Base-by-base conservation (phyloP, 495 filamentous ascomycete genomes). In the Tuber umbilicatum region DNA sequence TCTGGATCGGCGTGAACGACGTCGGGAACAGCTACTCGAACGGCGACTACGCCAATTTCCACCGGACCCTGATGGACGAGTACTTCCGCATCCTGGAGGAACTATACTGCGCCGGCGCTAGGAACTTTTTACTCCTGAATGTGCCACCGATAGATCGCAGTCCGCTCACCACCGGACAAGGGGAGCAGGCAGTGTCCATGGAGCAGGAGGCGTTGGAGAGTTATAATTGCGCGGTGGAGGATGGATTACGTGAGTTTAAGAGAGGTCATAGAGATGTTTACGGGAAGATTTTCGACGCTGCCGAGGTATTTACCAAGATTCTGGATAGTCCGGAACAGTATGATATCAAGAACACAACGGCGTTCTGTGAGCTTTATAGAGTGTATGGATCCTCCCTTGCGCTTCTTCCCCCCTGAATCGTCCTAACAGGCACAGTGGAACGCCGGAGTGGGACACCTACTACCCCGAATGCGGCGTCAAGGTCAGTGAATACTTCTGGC, bases 1-100 rank as follows among this genome's bases (percentile, higher is more conserved):
- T 92, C 67, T 95, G 90, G 87, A 90, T 94, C 71, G 92, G 92
- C 45, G 89, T 95, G 76, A 95, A 95, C 75, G 92, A 95, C 77
- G 86, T 93, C 19, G 90, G 90, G 2, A 90, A 90, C 80, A 86
- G 85, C 35, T 92, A 88, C 83, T 87, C 83, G 74, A 79, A 84
- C n/a, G 82, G 84, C 37, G 75, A 86, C 64, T 80, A 83, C 7
- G 82, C 82, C 14, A 80, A 74, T 6, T 82, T 92, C 71, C 85
- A 88, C 39, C 83, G 83, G 10, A 81, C 79, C 40, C 86, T 92
- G n/a, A 88, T 91, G 81, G 83, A 85, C 23, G 86, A 86, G 60
- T 91, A 93, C 71, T 85, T 86, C 71, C 79, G 80, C 1, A 82
- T 89, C 37, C 78, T 89, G 5, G 85, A 89, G 75, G 75, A 90